Evolutionary conservation across 441 rosid genomes (phyloP), one percentile per base, ranked within the genome.

Genomic region (Hura crepitans): DNA sequence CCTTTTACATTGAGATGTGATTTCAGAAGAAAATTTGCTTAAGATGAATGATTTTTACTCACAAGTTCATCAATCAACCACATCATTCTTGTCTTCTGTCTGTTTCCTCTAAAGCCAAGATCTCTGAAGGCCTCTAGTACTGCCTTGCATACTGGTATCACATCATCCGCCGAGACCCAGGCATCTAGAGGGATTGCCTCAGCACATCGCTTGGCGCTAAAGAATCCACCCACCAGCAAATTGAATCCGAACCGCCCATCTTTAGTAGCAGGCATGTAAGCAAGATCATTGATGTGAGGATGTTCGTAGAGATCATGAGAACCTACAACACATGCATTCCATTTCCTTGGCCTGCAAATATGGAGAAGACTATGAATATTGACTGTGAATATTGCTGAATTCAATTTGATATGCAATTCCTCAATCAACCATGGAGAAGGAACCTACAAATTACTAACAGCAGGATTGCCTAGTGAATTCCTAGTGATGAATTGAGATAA

Each of bases 61-160:
- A 93, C 98, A 59, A 94, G 88, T 81, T 94, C 96, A 65, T 94
- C 96, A 43, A 94, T 88, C 70, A 94, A 73, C 97, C 98, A 94
- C 98, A 94, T 94, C 96, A 94, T 94, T 79, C 98, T 86, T 0
- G 97, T 91, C 80, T 81, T 94, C 61, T 94, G 98, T 74, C 97
- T 78, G 77, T 89, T 94, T 65, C 97, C 96, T 76, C 98, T 81
- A 51, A 17, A 27, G 45, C 98, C 97, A 70, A 94, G 97, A 87
- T 94, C 98, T 74, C 97, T 82, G 61, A 65, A 93, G 17, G 97
- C 88, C 83, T 89, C 95, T 6, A 93, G 72, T 49, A 93, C 81
- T 14, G 98, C 97, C 73, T 79, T 88, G 81, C 98, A 91, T 18
- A 82, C 62, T 2, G 95, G 86, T 54, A 87, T 54, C 60, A 89